A percentile compares a stretch with the other conserved stretches of the same genome.
Evolutionary conservation across 2,329 filamentous ascomycete genomes (phyloP).

Genomic region (Cercospora janseana): DNA sequence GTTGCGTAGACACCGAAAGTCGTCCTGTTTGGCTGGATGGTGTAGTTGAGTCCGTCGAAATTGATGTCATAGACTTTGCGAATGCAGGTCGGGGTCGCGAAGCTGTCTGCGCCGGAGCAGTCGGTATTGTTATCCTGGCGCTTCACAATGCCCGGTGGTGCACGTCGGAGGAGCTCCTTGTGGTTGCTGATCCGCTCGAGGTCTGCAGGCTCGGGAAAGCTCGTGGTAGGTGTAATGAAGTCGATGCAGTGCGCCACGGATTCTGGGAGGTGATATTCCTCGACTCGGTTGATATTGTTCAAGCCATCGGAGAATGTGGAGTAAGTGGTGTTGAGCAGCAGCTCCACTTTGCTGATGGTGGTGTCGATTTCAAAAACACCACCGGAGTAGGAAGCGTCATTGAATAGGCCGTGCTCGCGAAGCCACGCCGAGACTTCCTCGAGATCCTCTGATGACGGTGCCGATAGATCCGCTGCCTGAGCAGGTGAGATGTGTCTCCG

Average conservation of each 20-base stretch:
- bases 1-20: conserved; percentile 31
- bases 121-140: not conserved
- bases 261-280: conserved; percentile 23
- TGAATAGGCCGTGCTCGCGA: conserved; percentile 16
- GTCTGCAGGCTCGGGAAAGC: conserved; percentile 19
- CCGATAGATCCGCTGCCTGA: conserved; percentile 13
- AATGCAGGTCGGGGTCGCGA: conserved; percentile 26
- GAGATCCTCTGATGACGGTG: conserved; percentile 10
- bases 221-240: conserved; percentile 27
- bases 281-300: conserved; percentile 21
- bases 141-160: not conserved
- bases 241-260: conserved; percentile 21
- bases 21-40: conserved; percentile 25
- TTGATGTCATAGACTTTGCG: conserved; percentile 27
- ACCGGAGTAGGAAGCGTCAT: conserved; percentile 5
- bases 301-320: conserved; percentile 22
- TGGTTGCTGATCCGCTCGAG: not conserved
- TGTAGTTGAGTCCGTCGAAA: conserved; percentile 23
- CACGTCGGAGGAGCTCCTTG: not conserved
- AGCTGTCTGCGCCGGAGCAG: conserved; percentile 20
- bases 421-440: conserved; percentile 20
- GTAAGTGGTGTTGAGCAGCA: conserved; percentile 28
- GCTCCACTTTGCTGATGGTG: conserved; percentile 22
- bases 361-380: conserved; percentile 28
- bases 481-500: conserved; percentile 22